Percentiles rank a stretch among this genome's conserved stretches.
Conservation (phyloP, 1,284 basidiomycete genomes). For the Cryptococcus amylolentus region DNA sequence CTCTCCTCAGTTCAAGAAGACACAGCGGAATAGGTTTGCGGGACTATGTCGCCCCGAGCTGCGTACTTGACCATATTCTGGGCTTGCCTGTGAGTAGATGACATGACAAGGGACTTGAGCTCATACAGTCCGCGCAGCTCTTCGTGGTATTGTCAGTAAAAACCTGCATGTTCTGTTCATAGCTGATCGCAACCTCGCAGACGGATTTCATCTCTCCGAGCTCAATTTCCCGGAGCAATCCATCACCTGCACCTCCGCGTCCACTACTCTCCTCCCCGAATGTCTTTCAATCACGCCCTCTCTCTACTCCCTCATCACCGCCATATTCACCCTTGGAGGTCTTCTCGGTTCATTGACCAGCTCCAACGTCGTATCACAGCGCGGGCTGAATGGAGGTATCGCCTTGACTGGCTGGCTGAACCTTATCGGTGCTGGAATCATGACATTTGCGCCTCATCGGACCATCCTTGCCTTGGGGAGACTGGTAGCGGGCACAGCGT, state of each 20-base stretch:
- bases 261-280: slow-evolving; percentile 24
- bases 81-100: slow-evolving; percentile 21
- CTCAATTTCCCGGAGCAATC: slow-evolving; percentile 80
- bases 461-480: slow-evolving; percentile 64
- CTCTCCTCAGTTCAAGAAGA: no score
- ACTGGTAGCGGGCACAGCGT: slow-evolving; percentile 71
- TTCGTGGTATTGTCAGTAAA: slow-evolving; percentile 46
- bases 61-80: slow-evolving; percentile 16
- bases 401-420: slow-evolving; percentile 59
- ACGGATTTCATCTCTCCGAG: slow-evolving; percentile 68
- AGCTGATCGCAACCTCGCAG: slow-evolving; percentile 12
- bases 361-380: slow-evolving; percentile 65
- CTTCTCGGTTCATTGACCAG: slow-evolving; percentile 69
- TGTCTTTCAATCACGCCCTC: slow-evolving; percentile 75
- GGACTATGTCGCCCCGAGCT: background rate
- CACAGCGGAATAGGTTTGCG: no score
- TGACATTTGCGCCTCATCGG: slow-evolving; percentile 63
- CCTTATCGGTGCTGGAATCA: slow-evolving; percentile 60
- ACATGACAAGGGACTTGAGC: background rate
- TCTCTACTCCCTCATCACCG: slow-evolving; percentile 73
- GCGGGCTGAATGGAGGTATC: slow-evolving; percentile 53
- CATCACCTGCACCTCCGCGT: slow-evolving; percentile 59
- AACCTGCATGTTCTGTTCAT: background rate
- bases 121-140: slow-evolving; percentile 28
- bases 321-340: slow-evolving; percentile 84